Evolutionary conservation across 164 flowering plant genomes (phyloP).

Genomic region (Malania oleifera): DNA sequence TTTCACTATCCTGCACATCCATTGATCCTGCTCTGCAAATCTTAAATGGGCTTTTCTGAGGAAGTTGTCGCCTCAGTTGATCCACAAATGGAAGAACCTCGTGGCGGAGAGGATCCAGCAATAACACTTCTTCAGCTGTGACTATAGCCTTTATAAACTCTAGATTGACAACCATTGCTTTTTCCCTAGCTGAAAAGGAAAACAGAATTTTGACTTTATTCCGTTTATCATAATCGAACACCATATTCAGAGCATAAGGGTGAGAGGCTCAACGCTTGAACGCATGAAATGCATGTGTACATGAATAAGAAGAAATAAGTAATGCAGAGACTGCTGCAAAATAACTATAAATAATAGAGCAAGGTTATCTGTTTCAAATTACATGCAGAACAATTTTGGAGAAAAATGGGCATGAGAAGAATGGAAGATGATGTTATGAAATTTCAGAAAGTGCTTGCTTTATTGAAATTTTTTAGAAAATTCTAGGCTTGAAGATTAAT

Average conservation of each 20-base stretch:
- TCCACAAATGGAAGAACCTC: constrained; percentile 92
- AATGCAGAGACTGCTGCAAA: too few relatives aligned
- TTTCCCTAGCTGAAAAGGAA: constrained; percentile 71
- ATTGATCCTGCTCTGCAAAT: constrained; percentile 24
- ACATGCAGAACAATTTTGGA: too few relatives aligned
- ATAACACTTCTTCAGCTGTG: constrained; percentile 88
- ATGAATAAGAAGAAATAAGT: too few relatives aligned
- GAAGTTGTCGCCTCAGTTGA: constrained; percentile 71
- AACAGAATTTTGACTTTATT: constrained; percentile 1
- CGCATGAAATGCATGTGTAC: too few relatives aligned
- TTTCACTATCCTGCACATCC: constrained; percentile 39
- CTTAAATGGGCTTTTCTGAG: constrained; percentile 32
- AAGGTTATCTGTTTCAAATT: too few relatives aligned
- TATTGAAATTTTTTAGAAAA: too few relatives aligned
- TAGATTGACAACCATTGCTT: constrained; percentile 92
- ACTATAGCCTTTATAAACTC: constrained; percentile 92
- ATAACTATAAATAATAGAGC: too few relatives aligned
- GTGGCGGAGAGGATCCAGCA: constrained; percentile 79
- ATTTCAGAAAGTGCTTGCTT: too few relatives aligned
- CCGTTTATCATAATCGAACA: constrained; percentile 3
- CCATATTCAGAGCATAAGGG: background rate
- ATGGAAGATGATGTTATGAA: too few relatives aligned
- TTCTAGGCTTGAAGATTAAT: too few relatives aligned
- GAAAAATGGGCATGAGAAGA: too few relatives aligned
- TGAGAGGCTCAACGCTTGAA: background rate